Conservation (phyloP, 2,329 filamentous ascomycete genomes). For the Penicillium palitans region DNA sequence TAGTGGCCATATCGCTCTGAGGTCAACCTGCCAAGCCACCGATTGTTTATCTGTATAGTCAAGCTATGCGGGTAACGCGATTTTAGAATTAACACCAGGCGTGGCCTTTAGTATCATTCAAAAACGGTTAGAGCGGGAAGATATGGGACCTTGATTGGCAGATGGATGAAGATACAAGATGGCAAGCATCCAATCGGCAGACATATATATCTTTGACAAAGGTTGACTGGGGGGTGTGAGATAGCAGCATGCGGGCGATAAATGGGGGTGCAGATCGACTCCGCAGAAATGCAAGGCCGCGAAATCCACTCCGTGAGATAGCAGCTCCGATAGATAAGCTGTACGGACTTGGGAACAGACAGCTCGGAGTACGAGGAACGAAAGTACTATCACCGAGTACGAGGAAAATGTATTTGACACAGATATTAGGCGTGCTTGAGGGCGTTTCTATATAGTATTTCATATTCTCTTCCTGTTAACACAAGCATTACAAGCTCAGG, state of each 20-base stretch:
- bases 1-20: not conserved
- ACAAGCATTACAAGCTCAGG: too few relatives aligned
- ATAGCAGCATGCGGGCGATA: not conserved
- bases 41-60: not conserved
- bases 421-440: not conserved
- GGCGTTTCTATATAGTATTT: not conserved
- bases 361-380: not conserved
- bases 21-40: not conserved
- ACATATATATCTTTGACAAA: not conserved
- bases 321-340: not conserved
- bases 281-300: not conserved
- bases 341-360: not conserved
- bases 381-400: too few relatives aligned
- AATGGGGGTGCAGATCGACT: not conserved
- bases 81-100: not conserved
- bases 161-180: not conserved
- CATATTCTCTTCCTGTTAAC: not conserved
- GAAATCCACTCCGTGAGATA: not conserved
- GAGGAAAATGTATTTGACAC: not conserved
- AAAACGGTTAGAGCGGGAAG: not conserved
- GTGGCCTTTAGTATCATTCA: not conserved
- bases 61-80: not conserved
- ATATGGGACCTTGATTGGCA: not conserved
- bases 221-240: not conserved
- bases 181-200: not conserved